A percentile compares a stretch with the other conserved stretches of the same genome.
Conservation (phyloP, 257 asterid genomes). For the Coffea eugenioides region DNA sequence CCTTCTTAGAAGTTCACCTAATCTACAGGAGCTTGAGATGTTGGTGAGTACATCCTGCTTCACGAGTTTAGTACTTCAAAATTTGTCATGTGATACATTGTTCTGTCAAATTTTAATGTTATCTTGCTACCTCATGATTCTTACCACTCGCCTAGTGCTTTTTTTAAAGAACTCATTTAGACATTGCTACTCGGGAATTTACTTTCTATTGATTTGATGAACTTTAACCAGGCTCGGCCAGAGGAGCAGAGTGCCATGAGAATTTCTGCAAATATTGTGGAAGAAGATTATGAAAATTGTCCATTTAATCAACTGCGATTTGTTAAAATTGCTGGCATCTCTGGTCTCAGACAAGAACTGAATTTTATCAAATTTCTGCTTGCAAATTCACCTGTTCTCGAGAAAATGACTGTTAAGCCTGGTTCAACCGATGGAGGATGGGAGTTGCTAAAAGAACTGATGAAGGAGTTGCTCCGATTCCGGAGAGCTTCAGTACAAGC, state of each 20-base stretch:
- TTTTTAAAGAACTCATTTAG: neutral
- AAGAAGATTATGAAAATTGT: constrained; percentile 36
- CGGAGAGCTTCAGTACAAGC: constrained; percentile 78
- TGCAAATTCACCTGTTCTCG: constrained; percentile 67
- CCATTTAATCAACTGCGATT: constrained; percentile 52
- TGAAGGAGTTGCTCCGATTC: constrained; percentile 80
- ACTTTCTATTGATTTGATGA: neutral
- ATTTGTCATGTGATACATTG: neutral
- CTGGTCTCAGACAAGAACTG: constrained; percentile 65
- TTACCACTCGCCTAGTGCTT: neutral
- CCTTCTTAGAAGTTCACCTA: constrained; percentile 84
- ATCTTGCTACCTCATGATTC: neutral
- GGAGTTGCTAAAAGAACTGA: constrained; percentile 74
- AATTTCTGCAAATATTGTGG: constrained; percentile 26
- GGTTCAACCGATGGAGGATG: constrained; percentile 56
- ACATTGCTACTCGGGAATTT: neutral
- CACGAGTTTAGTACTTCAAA: neutral
- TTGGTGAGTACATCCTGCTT: constrained; percentile 48
- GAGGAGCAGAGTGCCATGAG: constrained; percentile 48
- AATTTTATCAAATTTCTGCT: constrained; percentile 72
- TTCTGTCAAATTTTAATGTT: neutral
- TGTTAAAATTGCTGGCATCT: constrained; percentile 68
- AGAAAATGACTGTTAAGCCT: constrained; percentile 80
- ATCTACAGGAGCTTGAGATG: constrained; percentile 92
- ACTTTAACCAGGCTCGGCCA: constrained; percentile 60